Base-by-base conservation (phyloP, 2,329 filamentous ascomycete genomes). In the Mycocentrospora acerina region DNA sequence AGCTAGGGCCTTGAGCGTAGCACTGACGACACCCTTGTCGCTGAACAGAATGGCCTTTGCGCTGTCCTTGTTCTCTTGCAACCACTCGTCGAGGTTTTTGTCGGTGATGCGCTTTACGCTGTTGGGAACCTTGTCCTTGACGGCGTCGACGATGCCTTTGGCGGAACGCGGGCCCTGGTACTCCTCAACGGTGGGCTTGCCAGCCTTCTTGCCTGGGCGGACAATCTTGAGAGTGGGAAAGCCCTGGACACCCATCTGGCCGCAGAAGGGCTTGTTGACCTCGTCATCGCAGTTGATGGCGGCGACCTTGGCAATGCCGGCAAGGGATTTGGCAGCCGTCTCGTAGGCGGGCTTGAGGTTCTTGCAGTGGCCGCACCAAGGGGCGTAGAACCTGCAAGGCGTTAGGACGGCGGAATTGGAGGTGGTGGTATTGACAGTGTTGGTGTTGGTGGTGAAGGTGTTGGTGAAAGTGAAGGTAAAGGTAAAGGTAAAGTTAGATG, bases 201-300 rank as follows among this genome's bases (percentile, higher is more conserved):
- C 85, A 22, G 79, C 71, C 69, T 90, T 94, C 72, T 88, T 89
- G 49, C 86, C 82, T 0, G 93, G 93, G 15, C 82, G 83, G 36
- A 97, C 82, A 32, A 95, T 91, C 77, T 98, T 98, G 50, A 98
- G 76, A 1, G 93, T 97, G 1, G 93, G 93, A 72, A 96, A 98
- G 42, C 93, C 93, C 71, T 95, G 78, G 5, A 98, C 81, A 38
- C 90, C 91, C 80, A 96, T 87, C 53, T 77, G 71, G 31, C 85
- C 82, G 67, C 93, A 98, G 53, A 96, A 80, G 2, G 77, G 75
- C 74, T 97, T 97, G 78, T 97, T 98, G 50, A 76, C 72, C 37
- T 96, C 91, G 22, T 95, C 90, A 60, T 98, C 91, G 69, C 93
- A 98, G 70, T 98, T 87, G 50, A 98, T 77, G 38, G 94, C 93